Base-by-base conservation (phyloP, 1,139 yeast genomes). In the Scheffersomyces segobiensis region DNA sequence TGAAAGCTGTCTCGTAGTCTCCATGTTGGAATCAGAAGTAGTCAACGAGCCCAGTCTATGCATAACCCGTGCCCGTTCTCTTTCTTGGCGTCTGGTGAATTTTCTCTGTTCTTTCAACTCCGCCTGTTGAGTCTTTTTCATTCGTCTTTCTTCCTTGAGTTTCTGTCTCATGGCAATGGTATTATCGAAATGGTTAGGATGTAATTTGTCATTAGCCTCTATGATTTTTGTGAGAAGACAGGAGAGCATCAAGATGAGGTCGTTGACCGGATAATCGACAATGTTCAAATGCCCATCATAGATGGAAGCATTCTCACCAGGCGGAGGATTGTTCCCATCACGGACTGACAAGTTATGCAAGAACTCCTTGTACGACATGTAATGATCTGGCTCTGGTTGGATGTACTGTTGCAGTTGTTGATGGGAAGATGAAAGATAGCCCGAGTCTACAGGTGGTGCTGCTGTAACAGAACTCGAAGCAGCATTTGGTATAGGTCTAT, bases 181-280 rank as follows among this genome's bases (percentile, higher is more conserved):
- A 61, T 78, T 78, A 63, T 80, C 87, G 64, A 86, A 86, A 69
- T 87, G 90, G 62, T 87, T 88, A 2, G 93, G 92, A 67, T 89
- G 93, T 49, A 91, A 77, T 55, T 86, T 82, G 72, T 95, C 99
- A 74, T 95, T 95, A n/a, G 97, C 93, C 67, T 90, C 96, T 53
- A 93, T 89, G 53, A 95, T 93, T 70, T 91, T 91, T 62, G 91
- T 91, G 55, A 95, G 78, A 54, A 93, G 78, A 42, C 96, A 89
- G 26, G 97, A 86, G 53, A 95, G 80, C 98, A 95, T 93, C 56
- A 87, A 73, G 53, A 95, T 81, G 46, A 95, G 81, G 63, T 91
- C 96, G 59, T 89, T 85, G 1, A 91, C 93, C 0, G 97, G 93
- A 69, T 88, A 91, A 53, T 87, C 91, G 18, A 92, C 93, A 57